phyloP scores from a whole-genome alignment of 495 filamentous ascomycete genomes.

The Penicillium bovifimosum region DNA sequence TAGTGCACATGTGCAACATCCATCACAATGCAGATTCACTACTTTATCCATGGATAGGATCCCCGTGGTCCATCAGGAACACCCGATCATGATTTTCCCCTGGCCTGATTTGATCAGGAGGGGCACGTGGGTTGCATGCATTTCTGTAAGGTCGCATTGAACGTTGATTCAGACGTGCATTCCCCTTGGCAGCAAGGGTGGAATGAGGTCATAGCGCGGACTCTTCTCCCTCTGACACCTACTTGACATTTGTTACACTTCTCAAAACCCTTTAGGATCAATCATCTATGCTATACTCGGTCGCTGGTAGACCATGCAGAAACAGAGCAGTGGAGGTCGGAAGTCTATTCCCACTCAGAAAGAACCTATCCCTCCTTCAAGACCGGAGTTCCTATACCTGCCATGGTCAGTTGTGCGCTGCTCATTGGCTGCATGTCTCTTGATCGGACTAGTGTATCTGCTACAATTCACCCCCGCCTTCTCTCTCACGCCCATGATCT shows the following conservation, averaged over 20 bases:
- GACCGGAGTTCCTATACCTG: background rate
- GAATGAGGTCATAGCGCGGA: background rate
- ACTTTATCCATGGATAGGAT: too few relatives aligned
- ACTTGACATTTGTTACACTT: background rate
- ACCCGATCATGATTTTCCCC: background rate
- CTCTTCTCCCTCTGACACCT: background rate
- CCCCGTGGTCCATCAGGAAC: too few relatives aligned
- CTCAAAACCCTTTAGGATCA: background rate
- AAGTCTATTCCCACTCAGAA: background rate
- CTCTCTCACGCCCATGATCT: background rate
- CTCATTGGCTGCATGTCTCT: conserved; percentile 10
- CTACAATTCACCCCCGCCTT: background rate
- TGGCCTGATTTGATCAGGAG: background rate
- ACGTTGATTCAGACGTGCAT: background rate
- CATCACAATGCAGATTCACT: too few relatives aligned
- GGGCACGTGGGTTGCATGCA: conserved; percentile 4
- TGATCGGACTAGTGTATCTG: conserved; percentile 18
- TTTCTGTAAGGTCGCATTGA: conserved; percentile 7
- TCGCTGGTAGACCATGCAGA: background rate
- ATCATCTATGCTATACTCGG: background rate
- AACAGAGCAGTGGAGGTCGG: background rate
- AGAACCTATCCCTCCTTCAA: background rate
- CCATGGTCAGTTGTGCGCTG: conserved; percentile 9
- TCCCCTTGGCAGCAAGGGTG: background rate
- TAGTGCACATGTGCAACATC: background rate